phyloP scores from a whole-genome alignment of 495 filamentous ascomycete species.

The Penicillium riverlandense region DNA sequence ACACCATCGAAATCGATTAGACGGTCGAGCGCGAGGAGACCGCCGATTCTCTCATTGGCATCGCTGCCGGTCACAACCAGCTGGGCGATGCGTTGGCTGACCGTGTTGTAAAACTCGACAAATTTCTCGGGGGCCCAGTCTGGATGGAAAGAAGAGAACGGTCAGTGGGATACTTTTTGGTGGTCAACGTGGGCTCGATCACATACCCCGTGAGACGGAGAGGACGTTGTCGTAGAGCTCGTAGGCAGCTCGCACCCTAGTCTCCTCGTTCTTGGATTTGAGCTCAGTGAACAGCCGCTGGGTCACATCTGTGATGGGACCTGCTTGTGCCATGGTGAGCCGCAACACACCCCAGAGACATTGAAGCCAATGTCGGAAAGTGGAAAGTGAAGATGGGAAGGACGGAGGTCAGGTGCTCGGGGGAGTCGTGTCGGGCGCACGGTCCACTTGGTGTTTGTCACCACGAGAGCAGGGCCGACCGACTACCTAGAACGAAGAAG shows the following conservation, averaged over 20 bases:
- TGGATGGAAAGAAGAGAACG: conserved; percentile 20
- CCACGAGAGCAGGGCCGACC: not conserved
- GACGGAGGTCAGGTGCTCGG: conserved; percentile 13
- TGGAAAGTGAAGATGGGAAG: conserved; percentile 21
- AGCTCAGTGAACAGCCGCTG: conserved; percentile 44
- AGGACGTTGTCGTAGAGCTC: conserved; percentile 46
- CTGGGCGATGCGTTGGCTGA: conserved; percentile 66
- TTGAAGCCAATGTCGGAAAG: conserved; percentile 35
- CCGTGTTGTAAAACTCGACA: conserved; percentile 65
- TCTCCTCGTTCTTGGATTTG: conserved; percentile 48
- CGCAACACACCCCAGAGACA: conserved; percentile 32
- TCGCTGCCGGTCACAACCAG: conserved; percentile 76
- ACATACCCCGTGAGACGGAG: conserved; percentile 42
- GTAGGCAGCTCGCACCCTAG: conserved; percentile 41
- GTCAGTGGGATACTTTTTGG: conserved; percentile 1
- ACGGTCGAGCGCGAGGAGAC: conserved; percentile 82
- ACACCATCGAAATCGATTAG: conserved; percentile 95
- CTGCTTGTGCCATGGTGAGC: conserved; percentile 43
- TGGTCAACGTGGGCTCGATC: not conserved
- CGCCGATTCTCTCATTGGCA: conserved; percentile 79
- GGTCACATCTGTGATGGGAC: conserved; percentile 40
- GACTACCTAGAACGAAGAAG: no score
- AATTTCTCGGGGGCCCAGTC: conserved; percentile 76
- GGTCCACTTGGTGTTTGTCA: conserved; percentile 11
- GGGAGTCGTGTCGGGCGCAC: conserved; percentile 19